phyloP scores from a whole-genome alignment of 2,329 filamentous ascomycete genomes.

The Sporothrix luriei region DNA sequence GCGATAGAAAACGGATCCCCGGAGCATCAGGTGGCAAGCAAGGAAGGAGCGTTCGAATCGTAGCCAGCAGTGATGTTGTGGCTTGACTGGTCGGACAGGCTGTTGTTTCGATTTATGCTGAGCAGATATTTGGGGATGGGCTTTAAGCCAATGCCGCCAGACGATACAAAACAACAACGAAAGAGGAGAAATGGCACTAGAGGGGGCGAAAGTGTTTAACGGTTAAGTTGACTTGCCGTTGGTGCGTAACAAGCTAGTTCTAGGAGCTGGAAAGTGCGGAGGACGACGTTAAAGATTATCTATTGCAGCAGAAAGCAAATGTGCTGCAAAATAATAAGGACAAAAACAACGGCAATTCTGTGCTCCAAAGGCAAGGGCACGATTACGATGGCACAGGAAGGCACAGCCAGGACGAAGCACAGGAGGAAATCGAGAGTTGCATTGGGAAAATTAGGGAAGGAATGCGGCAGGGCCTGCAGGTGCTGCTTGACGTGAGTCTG shows the following conservation, averaged over 20 bases:
- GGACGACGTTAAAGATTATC: neutral
- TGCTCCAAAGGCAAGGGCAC: neutral
- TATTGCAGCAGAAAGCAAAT: conserved; percentile 20
- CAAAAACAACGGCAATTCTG: neutral
- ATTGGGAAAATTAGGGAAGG: conserved; percentile 21
- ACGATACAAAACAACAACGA: conserved; percentile 8
- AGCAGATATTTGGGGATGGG: conserved; percentile 11
- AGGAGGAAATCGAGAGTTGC: conserved; percentile 2
- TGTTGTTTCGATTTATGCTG: conserved; percentile 9
- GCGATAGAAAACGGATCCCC: neutral
- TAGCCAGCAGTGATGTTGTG: conserved; percentile 1
- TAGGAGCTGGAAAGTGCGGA: neutral
- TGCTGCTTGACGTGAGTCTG: conserved; percentile 9
- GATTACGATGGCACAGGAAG: neutral
- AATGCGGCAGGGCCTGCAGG: neutral
- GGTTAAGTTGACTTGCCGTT: conserved; percentile 11
- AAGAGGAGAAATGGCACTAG: conserved; percentile 24
- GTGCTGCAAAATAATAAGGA: conserved; percentile 1
- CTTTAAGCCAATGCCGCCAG: conserved; percentile 18
- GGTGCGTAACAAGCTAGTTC: neutral
- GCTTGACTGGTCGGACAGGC: neutral
- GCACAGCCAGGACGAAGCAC: neutral
- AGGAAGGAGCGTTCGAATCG: neutral
- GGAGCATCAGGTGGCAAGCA: neutral
- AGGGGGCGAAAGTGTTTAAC: conserved; percentile 14